Evolutionary conservation across 2,329 filamentous ascomycete genomes (phyloP).

Genomic region (Parasarocladium wereldwijsianum): DNA sequence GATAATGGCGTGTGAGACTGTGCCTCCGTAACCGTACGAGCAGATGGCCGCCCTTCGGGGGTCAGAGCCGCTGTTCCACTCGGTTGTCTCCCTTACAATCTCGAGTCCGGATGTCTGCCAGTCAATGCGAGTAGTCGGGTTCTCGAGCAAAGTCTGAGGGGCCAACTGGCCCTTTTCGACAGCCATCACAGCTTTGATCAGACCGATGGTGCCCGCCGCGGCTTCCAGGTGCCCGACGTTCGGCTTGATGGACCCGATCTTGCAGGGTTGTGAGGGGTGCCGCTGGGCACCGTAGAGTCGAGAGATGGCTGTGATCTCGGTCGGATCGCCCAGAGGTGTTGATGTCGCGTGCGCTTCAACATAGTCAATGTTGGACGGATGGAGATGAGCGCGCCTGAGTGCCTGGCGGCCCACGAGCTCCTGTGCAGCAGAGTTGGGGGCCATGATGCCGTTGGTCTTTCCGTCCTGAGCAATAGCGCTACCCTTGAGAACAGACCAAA

Average conservation of each 20-base stretch:
- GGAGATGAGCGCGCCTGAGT: constrained; percentile 22
- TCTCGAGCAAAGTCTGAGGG: constrained; percentile 12
- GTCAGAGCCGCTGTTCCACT: neutral
- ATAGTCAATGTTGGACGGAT: constrained; percentile 15
- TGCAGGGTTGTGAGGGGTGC: constrained; percentile 5
- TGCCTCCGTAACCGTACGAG: constrained; percentile 6
- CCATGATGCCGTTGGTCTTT: constrained; percentile 10
- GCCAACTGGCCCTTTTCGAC: constrained; percentile 16
- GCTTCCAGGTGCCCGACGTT: constrained; percentile 13
- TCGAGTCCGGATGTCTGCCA: constrained; percentile 4
- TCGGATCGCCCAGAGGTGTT: constrained; percentile 13
- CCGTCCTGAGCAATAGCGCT: constrained; percentile 13
- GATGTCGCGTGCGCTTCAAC: constrained; percentile 31
- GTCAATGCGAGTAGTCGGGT: constrained; percentile 5
- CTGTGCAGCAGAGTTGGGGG: constrained; percentile 29
- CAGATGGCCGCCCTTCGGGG: constrained; percentile 4
- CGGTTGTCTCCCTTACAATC: constrained; percentile 3
- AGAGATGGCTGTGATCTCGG: constrained; percentile 18
- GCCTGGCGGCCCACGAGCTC: constrained; percentile 20
- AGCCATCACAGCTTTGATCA: constrained; percentile 34
- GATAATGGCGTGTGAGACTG: constrained; percentile 5
- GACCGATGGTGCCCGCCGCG: constrained; percentile 25
- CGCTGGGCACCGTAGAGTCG: constrained; percentile 6
- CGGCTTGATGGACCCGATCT: constrained; percentile 12
- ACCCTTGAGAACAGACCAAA: constrained; percentile 12